A percentile compares a stretch with the other conserved stretches of the same genome.
Conservation (phyloP, 2,329 filamentous ascomycete genomes). For the Aspergillus ochraceoroseus region DNA sequence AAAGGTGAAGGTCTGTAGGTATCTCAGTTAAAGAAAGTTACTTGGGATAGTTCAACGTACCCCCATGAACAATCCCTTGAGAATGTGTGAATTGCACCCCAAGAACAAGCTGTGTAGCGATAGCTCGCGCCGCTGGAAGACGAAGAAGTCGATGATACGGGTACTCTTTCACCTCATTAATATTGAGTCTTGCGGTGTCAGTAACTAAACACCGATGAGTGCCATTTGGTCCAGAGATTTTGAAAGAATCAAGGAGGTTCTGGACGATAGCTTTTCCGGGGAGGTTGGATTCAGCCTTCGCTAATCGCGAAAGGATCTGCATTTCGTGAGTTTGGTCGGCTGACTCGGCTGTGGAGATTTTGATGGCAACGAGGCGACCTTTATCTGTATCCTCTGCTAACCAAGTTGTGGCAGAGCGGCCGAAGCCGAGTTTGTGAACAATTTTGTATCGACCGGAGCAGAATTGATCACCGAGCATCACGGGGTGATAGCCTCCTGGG, state of each 20-base stretch:
- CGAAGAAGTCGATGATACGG: conserved; percentile 15
- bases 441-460: conserved; percentile 7
- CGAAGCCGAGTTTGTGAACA: conserved; percentile 19
- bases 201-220: conserved; percentile 22
- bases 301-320: conserved; percentile 14
- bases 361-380: conserved; percentile 13
- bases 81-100: conserved; percentile 22
- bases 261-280: conserved; percentile 17
- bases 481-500: conserved; percentile 5
- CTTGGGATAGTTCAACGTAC: conserved; percentile 14
- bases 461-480: conserved; percentile 1
- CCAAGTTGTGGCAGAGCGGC: conserved; percentile 17
- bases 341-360: conserved; percentile 16
- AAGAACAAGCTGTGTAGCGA: conserved; percentile 22
- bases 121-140: conserved; percentile 15
- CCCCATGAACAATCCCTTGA: conserved; percentile 25
- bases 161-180: conserved; percentile 19
- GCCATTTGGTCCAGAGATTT: conserved; percentile 21
- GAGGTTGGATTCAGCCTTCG: conserved; percentile 5
- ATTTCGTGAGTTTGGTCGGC: conserved; percentile 13
- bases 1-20: conserved; percentile 19
- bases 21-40: conserved; percentile 2
- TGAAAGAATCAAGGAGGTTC: conserved; percentile 20
- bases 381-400: conserved; percentile 15
- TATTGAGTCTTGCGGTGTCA: conserved; percentile 18